Evolutionary conservation across 225 moss, liverwort and hornwort genomes (phyloP).

Genomic region (Takakia lepidozioides): DNA sequence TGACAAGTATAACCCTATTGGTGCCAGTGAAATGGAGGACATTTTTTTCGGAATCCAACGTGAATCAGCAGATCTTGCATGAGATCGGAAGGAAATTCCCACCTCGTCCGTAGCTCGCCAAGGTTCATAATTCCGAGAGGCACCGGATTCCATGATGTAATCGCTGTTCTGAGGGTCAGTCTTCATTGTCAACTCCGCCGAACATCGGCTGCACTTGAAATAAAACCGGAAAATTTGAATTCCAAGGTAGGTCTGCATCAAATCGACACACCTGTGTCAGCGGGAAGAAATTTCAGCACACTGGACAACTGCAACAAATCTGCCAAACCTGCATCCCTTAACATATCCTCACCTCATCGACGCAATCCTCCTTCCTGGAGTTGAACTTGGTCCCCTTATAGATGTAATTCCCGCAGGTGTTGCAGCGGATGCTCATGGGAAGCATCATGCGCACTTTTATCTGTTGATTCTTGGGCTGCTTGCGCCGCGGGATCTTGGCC

Average conservation of each 20-base stretch:
- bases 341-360: constrained; percentile 36
- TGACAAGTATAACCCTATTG: too few relatives aligned
- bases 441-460: constrained; percentile 90
- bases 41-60: too few relatives aligned
- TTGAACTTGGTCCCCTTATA: constrained; percentile 91
- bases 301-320: too few relatives aligned
- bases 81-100: too few relatives aligned
- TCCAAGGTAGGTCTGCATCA: constrained; percentile 69
- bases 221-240: constrained; percentile 83
- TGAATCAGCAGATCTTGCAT: too few relatives aligned
- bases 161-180: constrained; percentile 90
- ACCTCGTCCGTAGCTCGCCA: constrained; percentile 97
- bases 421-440: constrained; percentile 90
- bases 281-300: too few relatives aligned
- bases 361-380: constrained; percentile 71
- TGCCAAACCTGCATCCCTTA: background rate
- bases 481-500: constrained; percentile 69
- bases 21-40: too few relatives aligned
- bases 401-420: constrained; percentile 82
- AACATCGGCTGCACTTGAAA: constrained; percentile 79
- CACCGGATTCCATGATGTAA: constrained; percentile 82
- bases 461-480: constrained; percentile 79
- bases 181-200: constrained; percentile 81
- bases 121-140: constrained; percentile 84
- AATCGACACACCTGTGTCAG: too few relatives aligned